Base-by-base conservation (phyloP, 345 rosid genomes). In the Salix brachista region DNA sequence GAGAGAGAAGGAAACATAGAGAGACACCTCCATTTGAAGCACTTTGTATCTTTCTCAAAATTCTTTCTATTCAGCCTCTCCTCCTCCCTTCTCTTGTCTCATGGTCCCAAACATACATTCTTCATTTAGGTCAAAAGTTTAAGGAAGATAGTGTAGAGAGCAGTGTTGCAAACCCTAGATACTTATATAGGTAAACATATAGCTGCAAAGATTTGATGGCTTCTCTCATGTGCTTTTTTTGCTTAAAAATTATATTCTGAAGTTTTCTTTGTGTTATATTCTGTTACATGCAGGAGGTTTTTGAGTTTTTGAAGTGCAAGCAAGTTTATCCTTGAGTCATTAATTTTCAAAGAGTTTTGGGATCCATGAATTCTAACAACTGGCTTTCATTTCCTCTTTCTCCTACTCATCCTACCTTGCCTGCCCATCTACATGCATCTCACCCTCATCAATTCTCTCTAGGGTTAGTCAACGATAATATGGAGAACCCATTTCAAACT, bases 331-430 rank as follows among this genome's bases (percentile, higher is more conserved):
- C 41, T 23, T 16, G 30, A 23, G 21, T 36, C 52, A 19, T 37
- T 41, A 41, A 41, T 41, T 74, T 62, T 32, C 41, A 64, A 54
- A 71, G 71, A 68, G 13, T 42, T 39, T 21, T 56, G 78, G 82
- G 86, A 36, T 88, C 90, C 48, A 92, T 92, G 98, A 96, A 93
- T 86, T 84, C 99, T 73, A 96, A 96, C 88, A 96, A 94, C 89
- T 96, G 99, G 98, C 98, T 96, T 28, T 90, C 97, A 1, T 96
- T 96, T 78, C 98, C 99, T 16, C 92, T 92, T 74, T 94, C 97
- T 79, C 98, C 97, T 11, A 84, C 88, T 50, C 90, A 90, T 77
- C 72, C 97, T 71, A 84, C 97, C 42, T 71, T 92, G 82, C 96
- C 89, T 42, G 73, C 90, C 67, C 94, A 91, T 77, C 83, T 93